Base-by-base conservation (phyloP, 169 alveolate species). In the Eimeria necatrix region DNA sequence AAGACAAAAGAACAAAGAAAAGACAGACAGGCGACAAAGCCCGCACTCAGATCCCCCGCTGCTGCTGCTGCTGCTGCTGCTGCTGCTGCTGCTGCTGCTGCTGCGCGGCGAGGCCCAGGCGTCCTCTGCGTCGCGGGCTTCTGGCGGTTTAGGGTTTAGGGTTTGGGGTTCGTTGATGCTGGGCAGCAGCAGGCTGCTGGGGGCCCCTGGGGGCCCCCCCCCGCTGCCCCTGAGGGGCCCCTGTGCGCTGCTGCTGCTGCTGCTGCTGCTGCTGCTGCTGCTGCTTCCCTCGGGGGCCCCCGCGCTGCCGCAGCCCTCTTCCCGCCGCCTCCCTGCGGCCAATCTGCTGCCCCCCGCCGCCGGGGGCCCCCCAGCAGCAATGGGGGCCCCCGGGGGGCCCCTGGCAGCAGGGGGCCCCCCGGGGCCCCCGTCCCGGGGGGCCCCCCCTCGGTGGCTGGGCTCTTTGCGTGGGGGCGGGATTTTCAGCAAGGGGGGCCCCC, bases 71-170 rank as follows among this genome's bases (percentile, higher is more conserved):
- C 86, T 76, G 86, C 32, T 32, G 56, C 41, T 76, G 86, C 56
- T 76, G 86, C 86, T 12, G 86, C 61, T 32, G 86, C n/a, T 26
- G 14, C 56, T 46, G 20, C 24, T 12, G 56, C 64, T 76, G 56
- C 61, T 12, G 6, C n/a, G n/a, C n/a, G n/a, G n/a, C n/a, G n/a
- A n/a, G n/a, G n/a, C n/a, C n/a, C n/a, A n/a, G n/a, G n/a, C n/a
- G n/a, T n/a, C n/a, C n/a, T n/a, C n/a, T n/a, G n/a, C n/a, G n/a
- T n/a, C n/a, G n/a, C n/a, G n/a, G n/a, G n/a, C n/a, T n/a, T n/a
- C n/a, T n/a, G n/a, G n/a, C n/a, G 85, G 60, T 74, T 74, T 74
- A 26, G 88, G 88, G 88, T 78, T 78, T 78, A 78, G 88, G 88
- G 88, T 4, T 49, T 7, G 5, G 88, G 68, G 41, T 48, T 46